These are phyloP conservation scores for Wickerhamomyces queroliae DNA, from an alignment of 805 yeast genomes.

Conservation along the genomic window DNA sequence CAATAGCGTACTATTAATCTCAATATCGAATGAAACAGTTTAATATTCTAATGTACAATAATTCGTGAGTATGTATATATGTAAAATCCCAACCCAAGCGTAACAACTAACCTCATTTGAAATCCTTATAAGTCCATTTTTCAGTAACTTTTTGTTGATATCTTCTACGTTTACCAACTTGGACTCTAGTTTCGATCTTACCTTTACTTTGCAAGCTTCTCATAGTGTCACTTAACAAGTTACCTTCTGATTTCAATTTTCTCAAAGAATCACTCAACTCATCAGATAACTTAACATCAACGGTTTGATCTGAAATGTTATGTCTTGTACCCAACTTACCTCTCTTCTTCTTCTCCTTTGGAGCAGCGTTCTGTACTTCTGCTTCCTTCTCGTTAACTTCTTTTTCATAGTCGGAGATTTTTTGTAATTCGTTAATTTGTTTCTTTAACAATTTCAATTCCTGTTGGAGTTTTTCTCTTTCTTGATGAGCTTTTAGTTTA, in stretches of 20 bases:
- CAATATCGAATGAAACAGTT: no score
- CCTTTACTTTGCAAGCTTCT: conserved; percentile 79
- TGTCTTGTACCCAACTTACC: conserved; percentile 39
- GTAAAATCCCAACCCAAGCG: neutral
- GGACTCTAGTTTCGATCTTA: conserved; percentile 77
- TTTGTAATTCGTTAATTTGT: conserved; percentile 54
- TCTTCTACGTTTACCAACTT: conserved; percentile 54
- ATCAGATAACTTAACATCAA: conserved; percentile 80
- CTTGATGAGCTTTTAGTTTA: conserved; percentile 56
- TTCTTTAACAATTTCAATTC: conserved; percentile 55
- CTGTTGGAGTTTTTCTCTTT: conserved; percentile 46
- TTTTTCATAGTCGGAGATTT: conserved; percentile 31
- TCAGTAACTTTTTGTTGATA: conserved; percentile 76
- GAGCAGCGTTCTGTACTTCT: conserved; percentile 12
- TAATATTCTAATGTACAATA: conserved; percentile 4
- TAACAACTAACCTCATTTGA: conserved; percentile 35
- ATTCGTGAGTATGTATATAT: neutral
- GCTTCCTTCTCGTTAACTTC: conserved; percentile 14
- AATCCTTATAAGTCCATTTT: conserved; percentile 91
- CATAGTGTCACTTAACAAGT: conserved; percentile 76
- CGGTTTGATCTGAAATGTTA: conserved; percentile 38
- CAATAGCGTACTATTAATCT: no score
- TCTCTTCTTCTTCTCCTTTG: conserved; percentile 25
- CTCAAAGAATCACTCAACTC: conserved; percentile 85
- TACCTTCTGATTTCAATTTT: conserved; percentile 86